These are phyloP conservation scores for Vigna angularis DNA, from an alignment of 306 rosid species.

Conservation along the genomic window DNA sequence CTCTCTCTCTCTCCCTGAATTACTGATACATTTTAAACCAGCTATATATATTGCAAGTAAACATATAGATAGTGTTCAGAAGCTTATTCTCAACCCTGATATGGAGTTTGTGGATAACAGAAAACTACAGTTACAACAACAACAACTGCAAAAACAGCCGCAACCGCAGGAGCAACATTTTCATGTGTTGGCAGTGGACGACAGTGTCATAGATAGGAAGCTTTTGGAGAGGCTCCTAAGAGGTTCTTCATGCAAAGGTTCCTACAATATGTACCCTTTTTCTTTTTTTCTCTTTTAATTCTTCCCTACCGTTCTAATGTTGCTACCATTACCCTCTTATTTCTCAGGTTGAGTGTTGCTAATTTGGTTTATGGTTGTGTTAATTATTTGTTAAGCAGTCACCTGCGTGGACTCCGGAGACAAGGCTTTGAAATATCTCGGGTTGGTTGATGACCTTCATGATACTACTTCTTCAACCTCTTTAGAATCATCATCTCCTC, in stretches of 20 bases:
- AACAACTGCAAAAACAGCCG: background rate
- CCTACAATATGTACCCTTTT: conserved; percentile 7
- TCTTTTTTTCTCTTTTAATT: background rate
- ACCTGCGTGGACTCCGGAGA: conserved; percentile 96
- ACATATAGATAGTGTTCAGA: conserved; percentile 11
- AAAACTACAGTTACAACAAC: conserved; percentile 34
- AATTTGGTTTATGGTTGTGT: background rate
- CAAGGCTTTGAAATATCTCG: conserved; percentile 87
- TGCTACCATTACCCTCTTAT: background rate
- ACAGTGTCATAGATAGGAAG: conserved; percentile 77
- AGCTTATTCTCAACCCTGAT: conserved; percentile 42
- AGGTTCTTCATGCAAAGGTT: conserved; percentile 86
- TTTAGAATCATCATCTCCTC: conserved; percentile 50
- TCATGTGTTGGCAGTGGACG: conserved; percentile 97
- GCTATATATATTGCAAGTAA: background rate
- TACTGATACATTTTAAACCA: background rate
- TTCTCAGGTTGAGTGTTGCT: background rate
- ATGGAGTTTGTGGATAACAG: conserved; percentile 48
- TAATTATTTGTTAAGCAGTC: conserved; percentile 53
- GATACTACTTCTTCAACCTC: conserved; percentile 54
- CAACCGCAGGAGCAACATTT: conserved; percentile 59
- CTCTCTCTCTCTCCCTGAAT: conserved; percentile 18
- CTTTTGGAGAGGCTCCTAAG: conserved; percentile 84
- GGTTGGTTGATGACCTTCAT: conserved; percentile 65
- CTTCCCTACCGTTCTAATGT: background rate